Evolutionary conservation across 768 basidiomycete species (phyloP), one percentile per base, ranked within the genome.

Genomic region (Tephrocybe rancida): DNA sequence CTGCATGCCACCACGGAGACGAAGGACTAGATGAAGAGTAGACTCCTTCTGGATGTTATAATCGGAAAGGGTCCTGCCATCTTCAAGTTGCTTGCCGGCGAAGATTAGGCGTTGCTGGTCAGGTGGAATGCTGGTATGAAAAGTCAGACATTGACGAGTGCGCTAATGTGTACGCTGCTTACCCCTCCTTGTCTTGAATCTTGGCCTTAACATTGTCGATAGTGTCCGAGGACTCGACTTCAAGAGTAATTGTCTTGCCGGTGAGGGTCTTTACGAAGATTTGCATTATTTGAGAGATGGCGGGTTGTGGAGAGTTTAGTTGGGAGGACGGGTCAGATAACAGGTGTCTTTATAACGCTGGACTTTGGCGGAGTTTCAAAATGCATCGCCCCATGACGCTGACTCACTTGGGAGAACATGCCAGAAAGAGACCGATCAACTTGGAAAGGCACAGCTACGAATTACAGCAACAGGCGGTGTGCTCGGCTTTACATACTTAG

Each of bases 121-220:
- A 48, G 87, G 88, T 43, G 86, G 88, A 60, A 90, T 90, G 39
- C 82, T 84, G 57, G 24, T 26, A 38, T 24, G 30, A 55, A 11
- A 37, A 47, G 30, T 39, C 26, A 48, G 7, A 59, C 35, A 7
- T 16, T 30, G 32, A 35, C 39, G 21, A 35, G 11, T 13, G 14
- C 21, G 21, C 5, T 3, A 21, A 16, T n/a, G 39, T 37, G 16
- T 35, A 19, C 16, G 11, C 6, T 19, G 65, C 81, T 65, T 57
- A 85, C 87, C 85, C 86, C 69, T 91, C 90, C 78, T 92, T 91
- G 74, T 92, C 90, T 71, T 92, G 90, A 64, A 92, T 91, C 83
- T 91, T 92, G 64, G 85, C 81, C 74, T 85, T 86, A 47, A 86
- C 85, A 49, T 86, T 85, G 62, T 86, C 84, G 56, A 86, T 86